Evolutionary conservation across 2,329 filamentous ascomycete genomes (phyloP).

Genomic region (Aspergillus arachidicola): DNA sequence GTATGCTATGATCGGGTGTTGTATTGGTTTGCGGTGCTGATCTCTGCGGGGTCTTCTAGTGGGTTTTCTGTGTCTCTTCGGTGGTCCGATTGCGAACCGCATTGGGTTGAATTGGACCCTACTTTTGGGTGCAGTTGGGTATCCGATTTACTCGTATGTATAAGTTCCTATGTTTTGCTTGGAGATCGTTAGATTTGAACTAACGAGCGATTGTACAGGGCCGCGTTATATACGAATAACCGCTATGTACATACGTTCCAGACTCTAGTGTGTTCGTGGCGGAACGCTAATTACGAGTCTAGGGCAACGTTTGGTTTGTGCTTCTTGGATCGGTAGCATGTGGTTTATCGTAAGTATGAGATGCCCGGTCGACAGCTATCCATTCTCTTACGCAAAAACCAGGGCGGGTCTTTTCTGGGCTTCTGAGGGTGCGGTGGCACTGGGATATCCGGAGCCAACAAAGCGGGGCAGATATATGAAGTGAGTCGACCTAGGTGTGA

Average conservation of each 20-base stretch:
- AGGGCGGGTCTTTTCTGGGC: conserved; percentile 56
- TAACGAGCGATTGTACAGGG: conserved; percentile 21
- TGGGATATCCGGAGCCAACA: conserved; percentile 51
- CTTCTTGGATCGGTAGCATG: conserved; percentile 53
- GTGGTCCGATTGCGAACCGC: conserved; percentile 52
- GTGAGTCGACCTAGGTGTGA: conserved; percentile 11
- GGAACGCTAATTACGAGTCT: conserved; percentile 7
- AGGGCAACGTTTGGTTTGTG: conserved; percentile 56
- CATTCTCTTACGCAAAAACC: not conserved
- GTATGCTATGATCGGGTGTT: conserved; percentile 15
- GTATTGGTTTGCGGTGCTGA: conserved; percentile 1
- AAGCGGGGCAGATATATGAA: conserved; percentile 54
- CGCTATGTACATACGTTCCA: conserved; percentile 26
- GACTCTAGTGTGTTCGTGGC: too few species aligned
- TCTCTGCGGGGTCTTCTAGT: conserved; percentile 34
- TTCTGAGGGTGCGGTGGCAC: conserved; percentile 52
- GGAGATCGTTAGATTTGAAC: too few species aligned
- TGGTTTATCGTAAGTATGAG: conserved; percentile 42
- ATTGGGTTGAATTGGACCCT: conserved; percentile 53
- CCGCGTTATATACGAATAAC: conserved; percentile 50
- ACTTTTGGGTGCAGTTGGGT: conserved; percentile 47
- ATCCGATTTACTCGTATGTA: conserved; percentile 48
- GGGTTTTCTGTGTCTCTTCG: conserved; percentile 49
- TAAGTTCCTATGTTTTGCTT: not conserved
- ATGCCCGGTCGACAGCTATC: not conserved